Evolutionary conservation across 2,329 filamentous ascomycete species (phyloP).

Genomic region (Exophiala bonariae): DNA sequence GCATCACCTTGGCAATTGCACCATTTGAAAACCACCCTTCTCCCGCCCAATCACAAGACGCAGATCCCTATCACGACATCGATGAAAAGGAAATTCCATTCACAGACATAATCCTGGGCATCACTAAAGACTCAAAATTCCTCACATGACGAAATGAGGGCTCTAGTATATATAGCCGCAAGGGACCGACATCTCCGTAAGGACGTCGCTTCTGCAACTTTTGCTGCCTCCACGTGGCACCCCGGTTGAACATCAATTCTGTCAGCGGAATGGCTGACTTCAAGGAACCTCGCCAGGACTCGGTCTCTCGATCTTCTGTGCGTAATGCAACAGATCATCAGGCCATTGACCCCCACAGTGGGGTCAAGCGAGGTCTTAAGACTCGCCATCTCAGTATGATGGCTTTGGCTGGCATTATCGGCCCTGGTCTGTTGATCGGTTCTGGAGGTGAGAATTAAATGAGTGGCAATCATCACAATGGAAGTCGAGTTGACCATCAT

Average conservation of each 20-base stretch:
- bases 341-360: conserved; percentile 18
- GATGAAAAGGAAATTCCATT: too few species aligned
- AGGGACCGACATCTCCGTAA: background rate
- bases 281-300: conserved; percentile 1
- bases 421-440: conserved; percentile 25
- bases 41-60: background rate
- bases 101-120: too few species aligned
- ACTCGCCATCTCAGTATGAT: conserved; percentile 68
- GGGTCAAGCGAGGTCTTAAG: conserved; percentile 22
- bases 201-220: background rate
- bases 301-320: background rate
- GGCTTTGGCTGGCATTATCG: conserved; percentile 49
- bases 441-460: conserved; percentile 12
- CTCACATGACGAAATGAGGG: background rate
- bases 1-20: background rate
- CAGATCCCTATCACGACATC: background rate
- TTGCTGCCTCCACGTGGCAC: background rate
- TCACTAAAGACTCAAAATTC: too few species aligned
- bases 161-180: background rate
- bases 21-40: background rate
- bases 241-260: background rate
- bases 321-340: conserved; percentile 6
- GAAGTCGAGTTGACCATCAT: background rate
- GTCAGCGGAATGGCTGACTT: conserved; percentile 1
- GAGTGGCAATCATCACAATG: background rate